Evolutionary conservation across 1,284 basidiomycete genomes (phyloP).

Genomic region (Crepidotus sp.): DNA sequence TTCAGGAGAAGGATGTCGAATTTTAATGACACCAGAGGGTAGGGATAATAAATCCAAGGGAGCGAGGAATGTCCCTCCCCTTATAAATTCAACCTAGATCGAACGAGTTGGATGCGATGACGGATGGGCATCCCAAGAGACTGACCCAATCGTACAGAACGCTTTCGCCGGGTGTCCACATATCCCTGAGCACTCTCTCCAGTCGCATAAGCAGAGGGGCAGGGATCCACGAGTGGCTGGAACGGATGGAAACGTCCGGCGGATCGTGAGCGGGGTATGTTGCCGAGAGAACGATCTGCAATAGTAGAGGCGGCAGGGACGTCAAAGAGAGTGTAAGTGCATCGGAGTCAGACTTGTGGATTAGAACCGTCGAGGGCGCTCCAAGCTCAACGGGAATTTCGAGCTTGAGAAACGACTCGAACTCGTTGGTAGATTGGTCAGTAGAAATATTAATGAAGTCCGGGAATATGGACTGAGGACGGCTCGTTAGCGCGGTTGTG

Average conservation of each 20-base stretch:
- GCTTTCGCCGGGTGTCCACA: slow-evolving; percentile 54
- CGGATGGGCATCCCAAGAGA: no score
- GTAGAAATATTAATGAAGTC: slow-evolving; percentile 49
- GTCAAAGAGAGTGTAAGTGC: no score
- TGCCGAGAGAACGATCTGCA: slow-evolving; percentile 47
- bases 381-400: slow-evolving; percentile 58
- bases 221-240: slow-evolving; percentile 45
- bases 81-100: slow-evolving; percentile 46
- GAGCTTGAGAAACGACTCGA: slow-evolving; percentile 34
- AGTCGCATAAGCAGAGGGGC: slow-evolving; percentile 26
- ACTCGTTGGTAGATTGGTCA: slow-evolving; percentile 20
- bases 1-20: slow-evolving; percentile 28
- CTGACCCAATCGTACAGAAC: slow-evolving; percentile 53
- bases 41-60: slow-evolving; percentile 20
- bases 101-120: no score
- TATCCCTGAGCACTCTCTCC: slow-evolving; percentile 32
- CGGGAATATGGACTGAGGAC: slow-evolving; percentile 58
- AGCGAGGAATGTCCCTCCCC: slow-evolving; percentile 51
- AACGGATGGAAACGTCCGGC: slow-evolving; percentile 45
- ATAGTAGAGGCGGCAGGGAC: slow-evolving; percentile 54
- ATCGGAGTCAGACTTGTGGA: no score
- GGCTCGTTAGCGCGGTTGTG: neutral
- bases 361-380: slow-evolving; percentile 26
- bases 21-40: slow-evolving; percentile 10
- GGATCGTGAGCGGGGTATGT: slow-evolving; percentile 47